phyloP scores from a whole-genome alignment of 2,329 filamentous ascomycete species.

The Xylariomycetidae sp. region DNA sequence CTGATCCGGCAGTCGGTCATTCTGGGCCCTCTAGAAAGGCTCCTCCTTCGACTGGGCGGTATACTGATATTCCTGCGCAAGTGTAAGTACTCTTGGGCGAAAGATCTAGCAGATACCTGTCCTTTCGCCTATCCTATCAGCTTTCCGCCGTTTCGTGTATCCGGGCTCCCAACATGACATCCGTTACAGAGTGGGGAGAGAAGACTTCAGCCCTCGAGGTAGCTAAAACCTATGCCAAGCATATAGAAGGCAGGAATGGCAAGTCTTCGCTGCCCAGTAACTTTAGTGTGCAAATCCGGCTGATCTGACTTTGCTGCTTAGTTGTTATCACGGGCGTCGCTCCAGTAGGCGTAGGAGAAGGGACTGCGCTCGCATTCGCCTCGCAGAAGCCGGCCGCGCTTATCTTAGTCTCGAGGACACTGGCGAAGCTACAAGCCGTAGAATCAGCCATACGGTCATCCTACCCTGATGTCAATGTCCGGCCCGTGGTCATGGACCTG shows the following conservation, averaged over 20 bases:
- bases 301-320: conserved; percentile 13
- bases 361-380: conserved; percentile 37
- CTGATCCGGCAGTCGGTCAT: too few relatives aligned
- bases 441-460: conserved; percentile 29
- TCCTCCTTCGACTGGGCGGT: too few relatives aligned
- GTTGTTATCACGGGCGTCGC: conserved; percentile 38
- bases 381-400: conserved; percentile 36
- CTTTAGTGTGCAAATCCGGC: conserved; percentile 11
- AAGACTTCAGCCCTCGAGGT: conserved; percentile 31
- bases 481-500: conserved; percentile 31
- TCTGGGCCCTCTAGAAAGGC: too few relatives aligned
- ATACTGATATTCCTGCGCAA: too few relatives aligned
- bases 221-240: conserved; percentile 20
- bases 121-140: too few relatives aligned
- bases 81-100: too few relatives aligned
- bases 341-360: conserved; percentile 34
- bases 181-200: conserved; percentile 22
- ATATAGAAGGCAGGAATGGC: conserved; percentile 22
- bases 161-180: conserved; percentile 25
- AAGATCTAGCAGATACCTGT: too few relatives aligned
- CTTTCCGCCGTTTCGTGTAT: too few relatives aligned
- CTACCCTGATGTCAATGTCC: conserved; percentile 29
- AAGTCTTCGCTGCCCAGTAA: conserved; percentile 8
- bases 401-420: conserved; percentile 39
- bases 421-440: conserved; percentile 34